These are phyloP conservation scores for Lagenidium sp. DNA, from an alignment of 352 stramenopile genomes.

Conservation along the genomic window DNA sequence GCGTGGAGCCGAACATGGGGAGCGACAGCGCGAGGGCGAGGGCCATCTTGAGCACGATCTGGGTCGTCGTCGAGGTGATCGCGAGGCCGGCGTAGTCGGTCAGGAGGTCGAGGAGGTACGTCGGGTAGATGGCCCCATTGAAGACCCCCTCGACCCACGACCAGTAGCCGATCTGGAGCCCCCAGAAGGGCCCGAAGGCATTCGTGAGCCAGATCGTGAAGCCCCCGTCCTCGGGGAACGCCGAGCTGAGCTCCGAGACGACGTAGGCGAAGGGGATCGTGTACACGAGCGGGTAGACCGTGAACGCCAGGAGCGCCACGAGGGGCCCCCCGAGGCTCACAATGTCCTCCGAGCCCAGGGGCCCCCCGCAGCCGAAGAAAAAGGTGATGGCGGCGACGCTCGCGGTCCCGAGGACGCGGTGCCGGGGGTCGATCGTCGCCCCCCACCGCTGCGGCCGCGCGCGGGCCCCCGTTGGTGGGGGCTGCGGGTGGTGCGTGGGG, in stretches of 20 bases:
- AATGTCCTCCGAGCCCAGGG: conserved; percentile 16
- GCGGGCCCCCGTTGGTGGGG: too few relatives aligned
- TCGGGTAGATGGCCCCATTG: conserved; percentile 41
- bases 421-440: not conserved
- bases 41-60: conserved; percentile 13
- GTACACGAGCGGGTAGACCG: conserved; percentile 82
- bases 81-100: not conserved
- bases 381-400: conserved; percentile 20
- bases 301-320: conserved; percentile 63
- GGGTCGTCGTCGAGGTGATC: conserved; percentile 2
- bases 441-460: too few relatives aligned
- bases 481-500: not conserved
- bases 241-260: conserved; percentile 84
- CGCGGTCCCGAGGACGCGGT: conserved; percentile 15
- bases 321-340: conserved; percentile 24
- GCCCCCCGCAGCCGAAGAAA: conserved; percentile 16
- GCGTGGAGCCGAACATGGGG: conserved; percentile 23
- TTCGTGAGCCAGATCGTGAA: conserved; percentile 86
- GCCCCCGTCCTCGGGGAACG: conserved; percentile 77
- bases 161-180: conserved; percentile 60
- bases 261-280: conserved; percentile 84
- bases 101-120: conserved; percentile 14
- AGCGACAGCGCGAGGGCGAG: conserved; percentile 20
- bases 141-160: conserved; percentile 74
- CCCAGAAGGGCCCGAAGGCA: conserved; percentile 83